These are phyloP conservation scores for Xylaria polymorpha DNA, from an alignment of 2,329 filamentous ascomycete genomes.

Conservation along the genomic window DNA sequence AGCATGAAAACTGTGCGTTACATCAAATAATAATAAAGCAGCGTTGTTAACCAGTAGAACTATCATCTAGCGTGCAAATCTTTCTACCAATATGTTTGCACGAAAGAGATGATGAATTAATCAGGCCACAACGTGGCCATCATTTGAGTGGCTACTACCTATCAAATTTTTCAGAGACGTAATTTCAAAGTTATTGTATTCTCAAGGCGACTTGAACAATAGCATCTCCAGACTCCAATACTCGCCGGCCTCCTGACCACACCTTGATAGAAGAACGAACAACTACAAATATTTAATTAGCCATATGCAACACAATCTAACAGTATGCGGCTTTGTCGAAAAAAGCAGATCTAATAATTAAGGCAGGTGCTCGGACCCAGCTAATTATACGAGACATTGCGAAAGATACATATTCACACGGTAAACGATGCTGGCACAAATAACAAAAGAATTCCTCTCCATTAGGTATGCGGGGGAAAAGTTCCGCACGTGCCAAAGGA, in stretches of 20 bases:
- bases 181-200: neutral
- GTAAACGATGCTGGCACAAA: neutral
- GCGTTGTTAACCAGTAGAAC: neutral
- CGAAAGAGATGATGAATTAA: neutral
- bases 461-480: neutral
- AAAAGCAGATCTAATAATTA: neutral
- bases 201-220: neutral
- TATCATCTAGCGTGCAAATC: neutral
- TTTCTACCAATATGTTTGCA: neutral
- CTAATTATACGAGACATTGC: neutral
- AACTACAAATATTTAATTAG: neutral
- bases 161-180: neutral
- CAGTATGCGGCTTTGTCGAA: neutral
- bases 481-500: neutral
- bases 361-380: neutral
- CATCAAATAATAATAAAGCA: conserved; percentile 6
- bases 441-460: neutral
- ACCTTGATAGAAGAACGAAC: neutral
- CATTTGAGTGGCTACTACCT: neutral
- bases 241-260: neutral
- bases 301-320: neutral
- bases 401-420: neutral
- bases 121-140: neutral
- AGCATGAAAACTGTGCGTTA: neutral
- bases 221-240: no score